A percentile compares a stretch with the other conserved stretches of the same genome.
phyloP scores from a whole-genome alignment of 176 grass and related monocot genomes.

The Zea mays region DNA sequence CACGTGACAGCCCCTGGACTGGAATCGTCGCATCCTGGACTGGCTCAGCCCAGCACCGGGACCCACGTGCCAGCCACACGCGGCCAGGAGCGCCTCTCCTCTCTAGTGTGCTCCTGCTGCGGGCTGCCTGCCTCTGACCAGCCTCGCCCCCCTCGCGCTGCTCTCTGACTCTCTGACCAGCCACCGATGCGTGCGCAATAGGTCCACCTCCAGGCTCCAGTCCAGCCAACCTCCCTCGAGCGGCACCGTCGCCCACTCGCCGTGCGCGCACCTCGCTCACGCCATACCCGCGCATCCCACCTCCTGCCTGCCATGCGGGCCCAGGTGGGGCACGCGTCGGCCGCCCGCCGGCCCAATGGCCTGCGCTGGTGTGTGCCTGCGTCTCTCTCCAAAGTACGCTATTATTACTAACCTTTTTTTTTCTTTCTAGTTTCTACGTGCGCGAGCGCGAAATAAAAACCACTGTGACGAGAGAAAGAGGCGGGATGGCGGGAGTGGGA shows the following conservation, averaged over 20 bases:
- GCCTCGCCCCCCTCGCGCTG: too few relatives aligned
- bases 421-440: background rate
- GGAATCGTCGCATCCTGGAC: constrained; percentile 9
- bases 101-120: background rate
- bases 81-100: background rate
- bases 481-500: constrained; percentile 3
- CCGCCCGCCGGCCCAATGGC: background rate
- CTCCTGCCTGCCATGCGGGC: background rate
- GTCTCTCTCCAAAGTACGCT: constrained; percentile 7
- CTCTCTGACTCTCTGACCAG: background rate
- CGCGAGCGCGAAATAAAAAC: background rate
- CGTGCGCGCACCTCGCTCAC: background rate
- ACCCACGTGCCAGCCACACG: background rate
- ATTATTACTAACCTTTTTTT: background rate
- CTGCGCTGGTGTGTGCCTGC: background rate
- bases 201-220: background rate
- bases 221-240: background rate
- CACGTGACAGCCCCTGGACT: constrained; percentile 19
- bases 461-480: background rate
- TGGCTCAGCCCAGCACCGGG: background rate
- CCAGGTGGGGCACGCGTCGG: background rate
- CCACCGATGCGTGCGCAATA: background rate
- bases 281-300: background rate
- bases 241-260: too few relatives aligned
- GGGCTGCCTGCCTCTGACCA: background rate